Conservation (phyloP, 2,329 filamentous ascomycete genomes). For the Bertia moriformis region DNA sequence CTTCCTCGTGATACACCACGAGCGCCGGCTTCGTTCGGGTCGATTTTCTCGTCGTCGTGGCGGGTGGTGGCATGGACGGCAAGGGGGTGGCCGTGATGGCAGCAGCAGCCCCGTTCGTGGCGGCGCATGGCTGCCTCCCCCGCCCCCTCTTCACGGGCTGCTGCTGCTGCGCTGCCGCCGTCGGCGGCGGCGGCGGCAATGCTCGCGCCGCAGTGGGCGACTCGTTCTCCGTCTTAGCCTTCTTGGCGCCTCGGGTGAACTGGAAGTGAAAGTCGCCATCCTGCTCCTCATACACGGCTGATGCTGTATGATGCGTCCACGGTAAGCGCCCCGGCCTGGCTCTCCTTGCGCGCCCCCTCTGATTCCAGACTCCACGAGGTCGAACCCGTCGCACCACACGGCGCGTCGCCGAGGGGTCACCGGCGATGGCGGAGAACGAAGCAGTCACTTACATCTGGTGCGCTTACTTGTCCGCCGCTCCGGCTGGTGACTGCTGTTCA, state of each 20-base stretch:
- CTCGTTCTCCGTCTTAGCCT: conserved; percentile 40
- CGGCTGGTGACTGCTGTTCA: conserved; percentile 44
- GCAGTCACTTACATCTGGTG: conserved; percentile 2
- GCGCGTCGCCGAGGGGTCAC: no score
- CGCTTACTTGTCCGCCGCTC: conserved; percentile 50
- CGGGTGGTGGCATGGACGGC: no score
- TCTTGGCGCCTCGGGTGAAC: conserved; percentile 56
- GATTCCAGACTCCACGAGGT: no score
- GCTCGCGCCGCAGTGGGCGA: conserved; percentile 17
- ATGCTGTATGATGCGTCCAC: conserved; percentile 8
- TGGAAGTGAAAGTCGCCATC: conserved; percentile 68
- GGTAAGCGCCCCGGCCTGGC: conserved; percentile 5
- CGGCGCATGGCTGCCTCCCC: conserved; percentile 11
- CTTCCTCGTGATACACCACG: no score
- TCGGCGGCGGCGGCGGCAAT: conserved; percentile 15
- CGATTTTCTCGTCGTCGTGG: conserved; percentile 12
- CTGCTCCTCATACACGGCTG: conserved; percentile 46
- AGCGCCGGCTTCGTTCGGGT: conserved; percentile 7
- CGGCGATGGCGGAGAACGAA: no score
- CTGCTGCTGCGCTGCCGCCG: no score
- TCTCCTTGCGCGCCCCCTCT: no score
- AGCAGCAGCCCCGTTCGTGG: conserved; percentile 17
- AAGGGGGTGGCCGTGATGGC: no score
- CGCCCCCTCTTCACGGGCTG: conserved; percentile 25
- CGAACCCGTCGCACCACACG: no score